These are phyloP conservation scores for Triticum urartu DNA, from an alignment of 176 grass and related monocot species.

Conservation along the genomic window DNA sequence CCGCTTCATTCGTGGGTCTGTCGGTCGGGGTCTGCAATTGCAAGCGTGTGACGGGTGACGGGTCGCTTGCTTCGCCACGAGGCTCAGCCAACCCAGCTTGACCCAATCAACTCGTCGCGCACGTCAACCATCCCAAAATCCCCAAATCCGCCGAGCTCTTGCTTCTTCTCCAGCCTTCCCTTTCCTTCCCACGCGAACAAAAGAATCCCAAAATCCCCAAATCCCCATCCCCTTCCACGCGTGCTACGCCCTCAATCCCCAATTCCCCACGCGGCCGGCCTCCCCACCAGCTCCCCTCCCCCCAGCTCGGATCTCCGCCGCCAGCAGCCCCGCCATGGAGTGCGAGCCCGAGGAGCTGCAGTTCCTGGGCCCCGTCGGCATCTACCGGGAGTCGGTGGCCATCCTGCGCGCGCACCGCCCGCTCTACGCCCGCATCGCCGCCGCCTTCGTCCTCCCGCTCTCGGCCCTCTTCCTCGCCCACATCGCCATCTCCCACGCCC, in stretches of 20 bases:
- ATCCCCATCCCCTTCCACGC: not conserved
- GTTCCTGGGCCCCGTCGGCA: conserved; percentile 58
- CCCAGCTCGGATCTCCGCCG: not conserved
- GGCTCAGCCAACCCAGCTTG: not conserved
- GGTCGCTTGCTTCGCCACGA: not conserved
- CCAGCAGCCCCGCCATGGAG: conserved; percentile 22
- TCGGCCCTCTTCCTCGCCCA: conserved; percentile 75
- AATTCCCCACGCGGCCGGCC: not conserved
- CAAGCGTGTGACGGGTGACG: not conserved
- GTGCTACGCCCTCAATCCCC: not conserved
- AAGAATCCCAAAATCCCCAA: not conserved
- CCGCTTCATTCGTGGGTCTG: not conserved
- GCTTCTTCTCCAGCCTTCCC: not conserved
- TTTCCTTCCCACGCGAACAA: not conserved
- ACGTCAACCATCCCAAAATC: conserved; percentile 1
- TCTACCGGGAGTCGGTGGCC: conserved; percentile 45
- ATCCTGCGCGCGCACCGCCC: conserved; percentile 54
- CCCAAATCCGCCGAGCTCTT: not conserved
- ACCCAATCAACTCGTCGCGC: not conserved
- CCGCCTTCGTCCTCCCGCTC: conserved; percentile 71
- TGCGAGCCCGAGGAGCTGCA: conserved; percentile 91
- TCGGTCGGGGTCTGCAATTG: not conserved
- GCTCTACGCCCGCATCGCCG: conserved; percentile 71
- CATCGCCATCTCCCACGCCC: conserved; percentile 76
- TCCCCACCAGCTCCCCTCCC: not conserved